Conservation (phyloP, 345 rosid genomes). For the Eucalyptus viminalis region DNA sequence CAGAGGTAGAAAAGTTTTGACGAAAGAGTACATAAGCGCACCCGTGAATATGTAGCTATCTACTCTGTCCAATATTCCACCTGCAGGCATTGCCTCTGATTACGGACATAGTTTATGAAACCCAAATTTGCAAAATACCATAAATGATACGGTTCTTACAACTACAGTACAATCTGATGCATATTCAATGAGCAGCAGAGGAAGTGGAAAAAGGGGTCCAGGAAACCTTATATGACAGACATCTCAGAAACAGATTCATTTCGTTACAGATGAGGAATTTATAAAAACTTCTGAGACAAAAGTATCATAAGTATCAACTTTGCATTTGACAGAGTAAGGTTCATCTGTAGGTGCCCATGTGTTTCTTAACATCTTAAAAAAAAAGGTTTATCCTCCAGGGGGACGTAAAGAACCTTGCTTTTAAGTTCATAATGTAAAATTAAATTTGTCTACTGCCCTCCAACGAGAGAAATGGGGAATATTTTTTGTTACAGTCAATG, state of each 20-base stretch:
- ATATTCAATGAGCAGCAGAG: background rate
- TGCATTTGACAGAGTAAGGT: background rate
- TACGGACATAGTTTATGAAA: background rate
- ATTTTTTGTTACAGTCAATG: background rate
- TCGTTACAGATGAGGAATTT: background rate
- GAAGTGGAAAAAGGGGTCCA: background rate
- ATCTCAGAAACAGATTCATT: background rate
- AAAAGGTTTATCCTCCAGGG: background rate
- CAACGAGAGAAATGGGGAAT: background rate
- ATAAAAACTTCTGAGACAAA: background rate
- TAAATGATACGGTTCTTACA: background rate
- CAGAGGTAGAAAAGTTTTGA: constrained; percentile 53
- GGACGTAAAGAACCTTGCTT: background rate
- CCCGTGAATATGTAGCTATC: constrained; percentile 96
- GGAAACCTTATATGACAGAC: background rate
- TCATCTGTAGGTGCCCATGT: background rate
- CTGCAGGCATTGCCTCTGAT: constrained; percentile 12
- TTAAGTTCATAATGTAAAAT: background rate
- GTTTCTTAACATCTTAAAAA: background rate
- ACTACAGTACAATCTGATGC: background rate
- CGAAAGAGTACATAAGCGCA: constrained; percentile 77
- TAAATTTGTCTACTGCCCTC: background rate
- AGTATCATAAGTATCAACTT: background rate
- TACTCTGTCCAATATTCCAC: constrained; percentile 82
- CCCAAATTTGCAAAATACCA: background rate